Evolutionary conservation across 805 yeast genomes (phyloP).

Genomic region (Millerago galiae): DNA sequence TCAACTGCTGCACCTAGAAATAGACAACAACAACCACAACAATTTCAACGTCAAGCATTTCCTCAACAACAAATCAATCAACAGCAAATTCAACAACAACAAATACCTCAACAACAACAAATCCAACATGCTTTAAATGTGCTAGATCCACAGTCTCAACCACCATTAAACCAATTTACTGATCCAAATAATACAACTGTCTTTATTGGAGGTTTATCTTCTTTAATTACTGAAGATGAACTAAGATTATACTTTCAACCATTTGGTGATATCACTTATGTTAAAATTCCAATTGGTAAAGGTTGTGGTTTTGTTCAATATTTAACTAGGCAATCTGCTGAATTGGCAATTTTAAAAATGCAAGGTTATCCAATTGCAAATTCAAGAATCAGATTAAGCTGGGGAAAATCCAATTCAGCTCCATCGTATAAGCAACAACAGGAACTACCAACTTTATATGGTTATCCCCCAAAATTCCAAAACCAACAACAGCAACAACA

Average conservation of each 20-base stretch:
- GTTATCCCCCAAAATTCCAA: slow-evolving; percentile 8
- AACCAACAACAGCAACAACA: not conserved
- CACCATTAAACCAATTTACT: slow-evolving; percentile 56
- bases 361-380: slow-evolving; percentile 88
- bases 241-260: slow-evolving; percentile 52
- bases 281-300: slow-evolving; percentile 65
- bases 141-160: slow-evolving; percentile 38
- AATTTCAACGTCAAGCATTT: slow-evolving; percentile 8
- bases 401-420: slow-evolving; percentile 62
- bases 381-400: slow-evolving; percentile 72
- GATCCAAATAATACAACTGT: slow-evolving; percentile 81
- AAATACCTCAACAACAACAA: slow-evolving; percentile 9
- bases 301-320: slow-evolving; percentile 89
- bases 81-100: slow-evolving; percentile 11
- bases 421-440: slow-evolving; percentile 20
- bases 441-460: slow-evolving; percentile 21
- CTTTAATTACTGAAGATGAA: slow-evolving; percentile 53
- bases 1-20: slow-evolving; percentile 58
- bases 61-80: slow-evolving; percentile 11
- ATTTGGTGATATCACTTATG: slow-evolving; percentile 72
- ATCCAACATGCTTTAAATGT: slow-evolving; percentile 14
- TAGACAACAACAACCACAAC: slow-evolving; percentile 22
- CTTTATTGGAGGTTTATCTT: slow-evolving; percentile 58
- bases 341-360: slow-evolving; percentile 77
- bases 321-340: slow-evolving; percentile 73